Base-by-base conservation (phyloP, 139 green algal species). In the Marvania coccoides region DNA sequence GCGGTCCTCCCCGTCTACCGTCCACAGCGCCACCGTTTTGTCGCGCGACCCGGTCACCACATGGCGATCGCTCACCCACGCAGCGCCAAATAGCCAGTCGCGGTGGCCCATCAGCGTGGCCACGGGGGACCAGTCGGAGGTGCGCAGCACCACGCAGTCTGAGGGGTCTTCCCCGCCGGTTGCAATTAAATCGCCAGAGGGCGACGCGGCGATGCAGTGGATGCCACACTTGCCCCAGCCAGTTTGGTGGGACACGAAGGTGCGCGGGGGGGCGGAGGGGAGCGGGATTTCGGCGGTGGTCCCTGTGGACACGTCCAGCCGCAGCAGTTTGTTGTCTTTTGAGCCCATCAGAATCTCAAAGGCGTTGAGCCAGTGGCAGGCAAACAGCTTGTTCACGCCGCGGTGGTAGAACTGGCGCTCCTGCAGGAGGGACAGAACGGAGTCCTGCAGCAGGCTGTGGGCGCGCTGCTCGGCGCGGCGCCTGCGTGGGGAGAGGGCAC, bases 21-120 rank as follows among this genome's bases (percentile, higher is more conserved):
- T 36, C 75, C 71, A 80, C 24, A 80, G 61, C 14, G 60, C 71
- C 40, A 76, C 34, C 7, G 9, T 33, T 14, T 48, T 14, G 54
- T 82, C 75, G 8, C 65, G 64, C 0, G 54, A 68, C 23, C 68
- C 84, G 56, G 81, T 86, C 12, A 82, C 81, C 26, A 88, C 9
- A 38, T 83, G 76, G 5, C 62, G 47, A 36, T 85, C 82, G 13
- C 63, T 79, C 3, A 91, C 28, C 84, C 84, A 91, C 2, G 74
- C 67, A 2, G 74, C 8, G 9, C 77, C 85, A 81, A 91, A 91
- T 28, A 91, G 47, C 85, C 85, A 91, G 67, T 91, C 85, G 35
- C 40, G 26, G 62, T 91, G 85, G 5, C 81, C 85, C 70, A 83
- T 28, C 48, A 61, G 31, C 9, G 37, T 56, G 13, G 28, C 23